Percentiles rank a stretch among this genome's conserved stretches.
Evolutionary conservation across 805 yeast species (phyloP).

Genomic region (Wickerhamiella parazyma): DNA sequence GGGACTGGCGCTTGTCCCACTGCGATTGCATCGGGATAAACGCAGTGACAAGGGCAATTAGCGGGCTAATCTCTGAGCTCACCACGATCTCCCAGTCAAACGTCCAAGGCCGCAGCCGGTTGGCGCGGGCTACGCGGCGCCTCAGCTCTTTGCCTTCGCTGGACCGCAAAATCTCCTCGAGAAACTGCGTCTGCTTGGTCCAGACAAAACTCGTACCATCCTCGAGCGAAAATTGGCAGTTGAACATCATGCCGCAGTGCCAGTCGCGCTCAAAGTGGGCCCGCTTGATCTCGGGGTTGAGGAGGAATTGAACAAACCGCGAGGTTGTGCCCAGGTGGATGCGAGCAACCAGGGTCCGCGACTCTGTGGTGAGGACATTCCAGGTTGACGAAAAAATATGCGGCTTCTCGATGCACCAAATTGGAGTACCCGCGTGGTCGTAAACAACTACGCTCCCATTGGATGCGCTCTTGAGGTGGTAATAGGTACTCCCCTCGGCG

Average conservation of each 20-base stretch:
- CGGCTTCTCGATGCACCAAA: constrained; percentile 40
- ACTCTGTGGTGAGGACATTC: constrained; percentile 35
- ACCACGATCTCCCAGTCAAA: constrained; percentile 46
- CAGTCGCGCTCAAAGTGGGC: constrained; percentile 30
- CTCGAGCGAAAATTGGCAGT: constrained; percentile 33
- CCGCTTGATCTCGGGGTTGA: constrained; percentile 32
- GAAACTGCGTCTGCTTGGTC: constrained; percentile 38
- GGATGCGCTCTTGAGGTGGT: not conserved
- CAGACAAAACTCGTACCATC: constrained; percentile 46
- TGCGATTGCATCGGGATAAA: constrained; percentile 52
- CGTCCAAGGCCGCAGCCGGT: constrained; percentile 43
- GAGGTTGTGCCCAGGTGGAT: constrained; percentile 30
- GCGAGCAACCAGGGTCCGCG: constrained; percentile 37
- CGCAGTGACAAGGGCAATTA: constrained; percentile 44
- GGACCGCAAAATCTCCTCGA: constrained; percentile 40
- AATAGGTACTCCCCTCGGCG: not conserved
- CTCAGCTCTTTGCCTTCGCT: constrained; percentile 44
- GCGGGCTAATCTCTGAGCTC: constrained; percentile 37
- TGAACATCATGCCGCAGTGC: constrained; percentile 4
- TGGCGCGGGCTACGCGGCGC: constrained; percentile 40
- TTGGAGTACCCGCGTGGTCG: constrained; percentile 32
- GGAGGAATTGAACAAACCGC: constrained; percentile 22
- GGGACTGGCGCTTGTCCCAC: constrained; percentile 34
- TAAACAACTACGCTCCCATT: constrained; percentile 24
- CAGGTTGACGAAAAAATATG: constrained; percentile 38